Conservation (phyloP, 169 alveolate species). For the Babesia caballi region DNA sequence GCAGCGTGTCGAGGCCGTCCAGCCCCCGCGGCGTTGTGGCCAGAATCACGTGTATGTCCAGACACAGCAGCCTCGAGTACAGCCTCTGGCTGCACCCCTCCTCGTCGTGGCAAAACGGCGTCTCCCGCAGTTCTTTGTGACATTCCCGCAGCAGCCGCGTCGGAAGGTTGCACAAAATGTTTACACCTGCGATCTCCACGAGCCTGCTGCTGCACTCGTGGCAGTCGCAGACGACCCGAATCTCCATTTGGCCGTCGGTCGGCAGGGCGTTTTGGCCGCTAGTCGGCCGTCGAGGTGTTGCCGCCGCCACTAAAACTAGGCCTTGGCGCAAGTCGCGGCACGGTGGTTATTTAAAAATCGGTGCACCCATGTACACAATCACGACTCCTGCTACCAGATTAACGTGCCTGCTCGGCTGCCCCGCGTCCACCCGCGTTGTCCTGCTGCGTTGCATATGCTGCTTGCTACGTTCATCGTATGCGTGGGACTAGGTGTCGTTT, state of each 20-base stretch:
- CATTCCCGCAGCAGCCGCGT: conserved; percentile 12
- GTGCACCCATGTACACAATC: too few relatives aligned
- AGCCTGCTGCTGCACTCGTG: conserved; percentile 54
- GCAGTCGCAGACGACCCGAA: conserved; percentile 41
- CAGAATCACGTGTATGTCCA: conserved; percentile 36
- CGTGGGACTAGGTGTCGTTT: too few relatives aligned
- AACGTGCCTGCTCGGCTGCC: too few relatives aligned
- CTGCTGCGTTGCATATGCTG: too few relatives aligned
- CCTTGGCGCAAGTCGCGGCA: too few relatives aligned
- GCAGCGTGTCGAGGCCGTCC: conserved; percentile 42
- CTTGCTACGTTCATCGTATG: too few relatives aligned
- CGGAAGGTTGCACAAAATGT: conserved; percentile 49
- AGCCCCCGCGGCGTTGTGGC: conserved; percentile 48
- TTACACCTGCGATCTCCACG: conserved; percentile 46
- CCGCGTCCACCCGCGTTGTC: too few relatives aligned
- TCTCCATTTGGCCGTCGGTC: conserved; percentile 19
- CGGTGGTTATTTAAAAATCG: too few relatives aligned
- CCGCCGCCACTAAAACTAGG: too few relatives aligned
- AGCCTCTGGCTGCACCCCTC: neutral
- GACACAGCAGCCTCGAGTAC: conserved; percentile 23
- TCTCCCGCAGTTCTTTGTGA: neutral
- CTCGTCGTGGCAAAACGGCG: neutral
- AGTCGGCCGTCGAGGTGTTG: too few relatives aligned
- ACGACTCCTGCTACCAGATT: too few relatives aligned
- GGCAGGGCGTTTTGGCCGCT: too few relatives aligned